phyloP scores from a whole-genome alignment of 2,329 filamentous ascomycete genomes.

The Penicillium sp. region DNA sequence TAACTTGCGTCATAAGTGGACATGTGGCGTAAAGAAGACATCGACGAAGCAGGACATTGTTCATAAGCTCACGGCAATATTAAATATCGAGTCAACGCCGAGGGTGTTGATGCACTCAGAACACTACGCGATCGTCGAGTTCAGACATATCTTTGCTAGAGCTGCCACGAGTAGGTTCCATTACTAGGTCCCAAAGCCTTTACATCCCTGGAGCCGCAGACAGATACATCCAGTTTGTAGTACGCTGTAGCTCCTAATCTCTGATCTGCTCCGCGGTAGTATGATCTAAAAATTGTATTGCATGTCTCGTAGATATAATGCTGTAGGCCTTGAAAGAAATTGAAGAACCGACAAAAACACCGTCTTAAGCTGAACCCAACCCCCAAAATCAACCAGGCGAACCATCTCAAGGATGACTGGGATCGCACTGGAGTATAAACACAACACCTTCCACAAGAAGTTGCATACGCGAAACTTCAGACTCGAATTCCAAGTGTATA shows the following conservation, averaged over 20 bases:
- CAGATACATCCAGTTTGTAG: too few relatives aligned
- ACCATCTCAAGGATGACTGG: not conserved
- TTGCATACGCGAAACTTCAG: not conserved
- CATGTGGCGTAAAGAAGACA: too few relatives aligned
- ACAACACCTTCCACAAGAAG: not conserved
- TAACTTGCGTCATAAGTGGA: too few relatives aligned
- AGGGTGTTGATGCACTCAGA: not conserved
- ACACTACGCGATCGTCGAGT: not conserved
- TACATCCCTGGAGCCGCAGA: too few relatives aligned
- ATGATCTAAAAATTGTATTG: constrained; percentile 2
- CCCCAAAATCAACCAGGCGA: not conserved
- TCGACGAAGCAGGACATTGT: too few relatives aligned
- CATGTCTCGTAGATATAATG: constrained; percentile 3
- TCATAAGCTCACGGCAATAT: not conserved
- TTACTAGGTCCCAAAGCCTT: too few relatives aligned
- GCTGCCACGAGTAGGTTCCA: too few relatives aligned
- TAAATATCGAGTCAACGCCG: not conserved
- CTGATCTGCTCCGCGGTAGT: not conserved
- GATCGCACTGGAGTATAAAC: not conserved
- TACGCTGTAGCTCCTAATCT: not conserved
- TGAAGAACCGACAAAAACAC: constrained; percentile 2
- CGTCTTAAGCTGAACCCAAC: not conserved
- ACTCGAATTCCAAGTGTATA: constrained; percentile 6
- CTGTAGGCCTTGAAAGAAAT: not conserved
- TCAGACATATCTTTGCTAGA: not conserved